A percentile compares a stretch with the other conserved stretches of the same genome.
Evolutionary conservation across 176 grass and related monocot species (phyloP).

Genomic region (Juncus effusus): DNA sequence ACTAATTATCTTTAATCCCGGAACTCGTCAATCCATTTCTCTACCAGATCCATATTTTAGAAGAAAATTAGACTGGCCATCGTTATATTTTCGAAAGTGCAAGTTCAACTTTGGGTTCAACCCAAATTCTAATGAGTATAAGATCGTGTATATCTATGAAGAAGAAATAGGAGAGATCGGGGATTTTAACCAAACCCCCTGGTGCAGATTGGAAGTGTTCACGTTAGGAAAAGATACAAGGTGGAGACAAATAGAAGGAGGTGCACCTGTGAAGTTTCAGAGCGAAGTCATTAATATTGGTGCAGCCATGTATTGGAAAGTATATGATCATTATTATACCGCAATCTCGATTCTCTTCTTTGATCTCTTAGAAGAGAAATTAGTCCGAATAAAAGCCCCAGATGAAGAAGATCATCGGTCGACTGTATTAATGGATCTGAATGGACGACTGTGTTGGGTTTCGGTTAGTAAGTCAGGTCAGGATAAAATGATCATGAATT

Average conservation of each 20-base stretch:
- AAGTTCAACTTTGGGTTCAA: background rate
- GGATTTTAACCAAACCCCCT: background rate
- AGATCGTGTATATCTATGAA: background rate
- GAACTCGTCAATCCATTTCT: background rate
- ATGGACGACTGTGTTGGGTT: background rate
- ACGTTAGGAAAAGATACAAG: constrained; percentile 1
- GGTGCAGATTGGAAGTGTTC: background rate
- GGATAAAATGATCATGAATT: background rate
- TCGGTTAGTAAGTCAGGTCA: background rate
- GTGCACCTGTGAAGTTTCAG: background rate
- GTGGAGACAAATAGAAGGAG: background rate
- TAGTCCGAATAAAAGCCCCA: background rate
- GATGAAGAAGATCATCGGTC: background rate
- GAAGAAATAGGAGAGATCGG: background rate
- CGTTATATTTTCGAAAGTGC: background rate
- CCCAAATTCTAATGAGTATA: background rate
- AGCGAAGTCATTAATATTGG: background rate
- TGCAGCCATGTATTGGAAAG: background rate
- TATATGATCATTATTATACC: background rate
- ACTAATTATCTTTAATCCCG: constrained; percentile 6
- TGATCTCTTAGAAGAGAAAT: background rate
- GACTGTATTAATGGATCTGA: background rate
- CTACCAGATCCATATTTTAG: background rate
- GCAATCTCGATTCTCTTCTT: background rate
- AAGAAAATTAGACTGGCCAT: background rate